Percentiles rank a stretch among this genome's conserved stretches.
These are phyloP conservation scores for Avena eriantha DNA, from an alignment of 176 grass and related monocot species.

Conservation along the genomic window DNA sequence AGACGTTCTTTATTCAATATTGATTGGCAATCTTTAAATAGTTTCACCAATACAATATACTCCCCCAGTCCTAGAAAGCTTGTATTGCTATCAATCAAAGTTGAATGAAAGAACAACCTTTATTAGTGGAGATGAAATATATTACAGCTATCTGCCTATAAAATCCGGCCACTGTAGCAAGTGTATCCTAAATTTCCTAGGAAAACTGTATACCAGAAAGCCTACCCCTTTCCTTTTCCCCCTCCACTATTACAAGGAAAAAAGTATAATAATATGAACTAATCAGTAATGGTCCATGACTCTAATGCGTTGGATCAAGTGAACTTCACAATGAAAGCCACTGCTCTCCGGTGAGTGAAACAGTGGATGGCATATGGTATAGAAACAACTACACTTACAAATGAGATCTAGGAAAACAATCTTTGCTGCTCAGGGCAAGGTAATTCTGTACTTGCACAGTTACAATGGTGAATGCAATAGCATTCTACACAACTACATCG, in stretches of 20 bases:
- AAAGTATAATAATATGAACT: neutral
- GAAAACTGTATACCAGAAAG: neutral
- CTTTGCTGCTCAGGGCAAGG: neutral
- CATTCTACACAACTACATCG: neutral
- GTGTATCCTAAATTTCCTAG: neutral
- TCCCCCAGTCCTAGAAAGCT: too few species aligned
- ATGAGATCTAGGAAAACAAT: neutral
- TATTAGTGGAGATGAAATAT: neutral
- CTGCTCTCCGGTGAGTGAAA: neutral
- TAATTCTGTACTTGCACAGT: constrained; percentile 7
- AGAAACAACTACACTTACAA: neutral
- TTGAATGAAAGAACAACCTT: too few species aligned
- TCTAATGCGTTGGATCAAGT: neutral
- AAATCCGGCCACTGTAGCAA: neutral
- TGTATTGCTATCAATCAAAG: too few species aligned
- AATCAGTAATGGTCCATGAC: too few species aligned
- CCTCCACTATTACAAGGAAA: neutral
- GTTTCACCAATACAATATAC: too few species aligned
- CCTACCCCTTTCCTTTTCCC: neutral
- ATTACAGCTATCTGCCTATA: neutral
- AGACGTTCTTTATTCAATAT: too few species aligned
- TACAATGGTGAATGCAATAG: neutral
- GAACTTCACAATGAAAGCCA: neutral
- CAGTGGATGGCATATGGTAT: neutral
- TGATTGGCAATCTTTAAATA: too few species aligned